A percentile compares a stretch with the other conserved stretches of the same genome.
Conservation (phyloP, 352 stramenopile genomes). For the Elongisporangium anandrum region DNA sequence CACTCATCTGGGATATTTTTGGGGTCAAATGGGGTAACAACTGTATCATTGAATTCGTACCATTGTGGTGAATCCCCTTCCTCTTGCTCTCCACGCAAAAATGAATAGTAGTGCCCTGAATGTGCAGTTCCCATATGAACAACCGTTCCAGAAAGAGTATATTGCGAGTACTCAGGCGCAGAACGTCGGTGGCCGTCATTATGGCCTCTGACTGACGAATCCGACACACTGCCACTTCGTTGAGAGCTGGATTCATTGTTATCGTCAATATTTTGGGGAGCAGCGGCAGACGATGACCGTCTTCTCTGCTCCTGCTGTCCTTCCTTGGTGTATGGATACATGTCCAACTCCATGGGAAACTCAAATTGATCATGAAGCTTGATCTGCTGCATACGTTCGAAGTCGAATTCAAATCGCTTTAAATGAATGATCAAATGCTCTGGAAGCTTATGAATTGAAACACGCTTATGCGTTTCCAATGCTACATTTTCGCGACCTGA, state of each 20-base stretch:
- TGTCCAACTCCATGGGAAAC: slow-evolving; percentile 88
- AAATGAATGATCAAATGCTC: slow-evolving; percentile 91
- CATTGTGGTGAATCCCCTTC: slow-evolving; percentile 34
- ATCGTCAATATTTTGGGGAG: slow-evolving; percentile 5
- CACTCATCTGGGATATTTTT: slow-evolving; percentile 71
- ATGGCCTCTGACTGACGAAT: slow-evolving; percentile 10
- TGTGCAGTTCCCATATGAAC: slow-evolving; percentile 87
- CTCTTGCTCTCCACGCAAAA: slow-evolving; percentile 63
- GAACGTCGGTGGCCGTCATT: slow-evolving; percentile 21
- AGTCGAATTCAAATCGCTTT: slow-evolving; percentile 96
- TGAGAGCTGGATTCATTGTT: slow-evolving; percentile 5
- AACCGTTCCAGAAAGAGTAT: slow-evolving; percentile 83
- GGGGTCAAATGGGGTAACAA: slow-evolving; percentile 75
- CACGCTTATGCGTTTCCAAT: slow-evolving; percentile 86
- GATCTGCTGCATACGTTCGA: slow-evolving; percentile 91
- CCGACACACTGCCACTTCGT: slow-evolving; percentile 10
- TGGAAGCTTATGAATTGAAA: slow-evolving; percentile 87
- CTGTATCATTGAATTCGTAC: slow-evolving; percentile 88
- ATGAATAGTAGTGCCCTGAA: slow-evolving; percentile 90
- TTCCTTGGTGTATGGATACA: slow-evolving; percentile 89
- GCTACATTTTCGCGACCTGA: slow-evolving; percentile 61
- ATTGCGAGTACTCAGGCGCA: slow-evolving; percentile 80
- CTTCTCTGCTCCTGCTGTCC: slow-evolving; percentile 65
- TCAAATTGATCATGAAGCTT: slow-evolving; percentile 95
- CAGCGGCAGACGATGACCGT: slow-evolving; percentile 18